Evolutionary conservation across 2,329 filamentous ascomycete species (phyloP).

Genomic region (Pseudogymnoascus sp.): DNA sequence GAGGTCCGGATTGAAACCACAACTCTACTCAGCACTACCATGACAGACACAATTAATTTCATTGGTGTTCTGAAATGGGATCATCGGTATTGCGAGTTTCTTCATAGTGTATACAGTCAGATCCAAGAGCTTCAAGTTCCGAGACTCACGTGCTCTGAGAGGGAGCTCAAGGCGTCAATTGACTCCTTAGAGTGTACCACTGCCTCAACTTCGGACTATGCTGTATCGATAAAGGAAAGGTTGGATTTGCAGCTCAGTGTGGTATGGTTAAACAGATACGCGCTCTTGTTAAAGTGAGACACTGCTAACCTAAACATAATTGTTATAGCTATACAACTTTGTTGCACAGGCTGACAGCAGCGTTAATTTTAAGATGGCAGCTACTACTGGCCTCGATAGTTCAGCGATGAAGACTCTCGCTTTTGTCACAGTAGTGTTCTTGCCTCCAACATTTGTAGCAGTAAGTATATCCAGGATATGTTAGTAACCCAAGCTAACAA

Average conservation of each 20-base stretch:
- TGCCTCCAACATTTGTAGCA: slow-evolving; percentile 42
- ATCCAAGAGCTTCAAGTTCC: not conserved
- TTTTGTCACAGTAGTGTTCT: slow-evolving; percentile 39
- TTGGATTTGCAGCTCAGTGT: not conserved
- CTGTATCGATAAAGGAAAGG: not conserved
- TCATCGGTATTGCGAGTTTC: not conserved
- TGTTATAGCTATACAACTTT: slow-evolving; percentile 30
- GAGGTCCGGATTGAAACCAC: not conserved
- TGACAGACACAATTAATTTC: not conserved
- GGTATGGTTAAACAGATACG: not conserved
- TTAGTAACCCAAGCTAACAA: not conserved
- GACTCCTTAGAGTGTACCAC: not conserved
- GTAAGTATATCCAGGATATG: not conserved
- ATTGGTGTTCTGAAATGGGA: not conserved
- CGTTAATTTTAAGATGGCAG: slow-evolving; percentile 33
- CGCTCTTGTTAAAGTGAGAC: not conserved
- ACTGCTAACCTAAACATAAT: slow-evolving; percentile 9
- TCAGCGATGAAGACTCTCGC: slow-evolving; percentile 44
- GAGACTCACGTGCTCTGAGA: not conserved
- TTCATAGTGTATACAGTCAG: not conserved
- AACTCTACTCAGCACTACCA: not conserved
- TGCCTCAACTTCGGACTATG: not conserved
- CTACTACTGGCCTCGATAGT: slow-evolving; percentile 37
- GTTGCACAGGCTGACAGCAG: slow-evolving; percentile 36
- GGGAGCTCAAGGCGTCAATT: not conserved